phyloP scores from a whole-genome alignment of 176 grass and related monocot species.

The Otatea glauca region DNA sequence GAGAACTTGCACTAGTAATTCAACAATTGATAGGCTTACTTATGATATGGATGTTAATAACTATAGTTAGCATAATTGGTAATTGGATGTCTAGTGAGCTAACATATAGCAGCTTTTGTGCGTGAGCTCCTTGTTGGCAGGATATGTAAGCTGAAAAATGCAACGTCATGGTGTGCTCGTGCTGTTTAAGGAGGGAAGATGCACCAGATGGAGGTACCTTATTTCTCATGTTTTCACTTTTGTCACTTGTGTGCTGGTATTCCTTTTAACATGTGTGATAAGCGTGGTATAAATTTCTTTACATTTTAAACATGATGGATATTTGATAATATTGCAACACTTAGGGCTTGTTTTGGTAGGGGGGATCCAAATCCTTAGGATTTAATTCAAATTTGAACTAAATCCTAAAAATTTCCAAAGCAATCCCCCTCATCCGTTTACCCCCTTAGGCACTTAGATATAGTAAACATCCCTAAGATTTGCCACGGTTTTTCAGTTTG shows the following conservation, averaged over 20 bases:
- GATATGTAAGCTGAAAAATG: conserved; percentile 26
- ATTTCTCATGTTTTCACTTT: conserved; percentile 30
- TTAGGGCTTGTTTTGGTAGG: background rate
- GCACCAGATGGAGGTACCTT: conserved; percentile 35
- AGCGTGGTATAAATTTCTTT: background rate
- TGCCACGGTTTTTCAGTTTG: background rate
- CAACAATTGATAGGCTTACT: background rate
- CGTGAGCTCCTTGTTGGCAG: conserved; percentile 18
- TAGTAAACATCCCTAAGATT: conserved; percentile 11
- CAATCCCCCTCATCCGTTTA: background rate
- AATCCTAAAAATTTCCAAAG: background rate
- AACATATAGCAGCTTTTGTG: conserved; percentile 2
- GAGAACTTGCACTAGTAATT: conserved; percentile 8
- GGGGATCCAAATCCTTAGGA: background rate
- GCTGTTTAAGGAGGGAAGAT: conserved; percentile 10
- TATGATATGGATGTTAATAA: conserved; percentile 29
- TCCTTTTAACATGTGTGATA: background rate
- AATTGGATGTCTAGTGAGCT: background rate
- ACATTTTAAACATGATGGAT: background rate
- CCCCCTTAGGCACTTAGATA: background rate
- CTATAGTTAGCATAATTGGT: conserved; percentile 19
- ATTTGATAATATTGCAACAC: background rate
- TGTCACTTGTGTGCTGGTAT: background rate
- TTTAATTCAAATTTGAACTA: conserved; percentile 5
- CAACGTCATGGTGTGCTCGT: conserved; percentile 7